Percentiles rank a stretch among this genome's conserved stretches.
Conservation (phyloP, 2,329 filamentous ascomycete species). For the Pseudocercospora macadamiae region DNA sequence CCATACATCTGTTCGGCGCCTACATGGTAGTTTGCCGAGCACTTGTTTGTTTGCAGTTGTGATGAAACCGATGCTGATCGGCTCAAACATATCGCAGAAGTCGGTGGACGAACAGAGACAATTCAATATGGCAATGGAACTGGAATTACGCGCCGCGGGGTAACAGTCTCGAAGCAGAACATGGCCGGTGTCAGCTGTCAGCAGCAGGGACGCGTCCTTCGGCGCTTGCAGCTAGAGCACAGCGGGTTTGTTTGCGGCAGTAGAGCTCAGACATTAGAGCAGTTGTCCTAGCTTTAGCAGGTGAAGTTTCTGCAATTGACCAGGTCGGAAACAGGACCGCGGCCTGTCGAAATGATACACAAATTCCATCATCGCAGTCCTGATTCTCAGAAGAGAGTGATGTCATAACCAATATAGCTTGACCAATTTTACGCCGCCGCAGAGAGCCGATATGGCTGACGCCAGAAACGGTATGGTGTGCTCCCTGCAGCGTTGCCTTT, state of each 20-base stretch:
- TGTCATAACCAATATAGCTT: not conserved
- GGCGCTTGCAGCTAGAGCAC: too few relatives aligned
- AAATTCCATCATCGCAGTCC: not conserved
- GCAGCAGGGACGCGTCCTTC: too few relatives aligned
- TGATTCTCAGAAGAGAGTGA: constrained; percentile 3
- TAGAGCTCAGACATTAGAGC: not conserved
- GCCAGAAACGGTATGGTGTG: not conserved
- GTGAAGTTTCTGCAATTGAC: not conserved
- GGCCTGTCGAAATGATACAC: not conserved
- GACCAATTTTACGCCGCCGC: not conserved
- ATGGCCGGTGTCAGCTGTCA: not conserved
- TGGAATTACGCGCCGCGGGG: not conserved
- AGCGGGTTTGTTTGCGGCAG: not conserved
- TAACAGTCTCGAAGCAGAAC: not conserved
- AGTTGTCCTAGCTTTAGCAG: not conserved
- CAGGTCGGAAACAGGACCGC: not conserved
- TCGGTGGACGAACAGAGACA: not conserved
- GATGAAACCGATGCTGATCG: too few relatives aligned
- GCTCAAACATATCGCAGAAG: too few relatives aligned
- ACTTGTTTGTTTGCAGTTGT: too few relatives aligned
- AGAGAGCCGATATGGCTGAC: not conserved
- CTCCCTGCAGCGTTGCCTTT: not conserved
- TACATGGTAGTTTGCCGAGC: too few relatives aligned
- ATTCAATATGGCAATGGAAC: not conserved
- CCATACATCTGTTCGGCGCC: not conserved